A percentile compares a stretch with the other conserved stretches of the same genome.
phyloP scores from a whole-genome alignment of 805 yeast species.

The Candida lessepsii region DNA sequence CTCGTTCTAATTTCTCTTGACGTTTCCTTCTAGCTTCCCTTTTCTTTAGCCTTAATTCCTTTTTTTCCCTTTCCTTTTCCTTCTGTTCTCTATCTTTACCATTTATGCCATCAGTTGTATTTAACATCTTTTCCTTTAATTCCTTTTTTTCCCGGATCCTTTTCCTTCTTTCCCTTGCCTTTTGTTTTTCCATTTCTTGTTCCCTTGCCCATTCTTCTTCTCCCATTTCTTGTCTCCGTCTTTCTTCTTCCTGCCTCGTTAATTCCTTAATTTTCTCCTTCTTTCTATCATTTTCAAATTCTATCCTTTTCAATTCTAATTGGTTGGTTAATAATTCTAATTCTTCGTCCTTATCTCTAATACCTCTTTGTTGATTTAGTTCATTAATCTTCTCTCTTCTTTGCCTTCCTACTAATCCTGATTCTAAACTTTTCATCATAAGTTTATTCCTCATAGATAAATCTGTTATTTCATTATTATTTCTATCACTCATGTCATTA shows the following conservation, averaged over 20 bases:
- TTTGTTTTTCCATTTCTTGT: neutral
- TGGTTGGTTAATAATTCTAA: slow-evolving; percentile 1
- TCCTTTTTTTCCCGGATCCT: slow-evolving; percentile 4
- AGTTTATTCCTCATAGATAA: slow-evolving; percentile 3
- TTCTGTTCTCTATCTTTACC: slow-evolving; percentile 5
- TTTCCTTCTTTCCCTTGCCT: slow-evolving; percentile 3
- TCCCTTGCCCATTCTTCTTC: neutral
- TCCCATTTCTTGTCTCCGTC: slow-evolving; percentile 4
- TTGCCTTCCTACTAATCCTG: slow-evolving; percentile 4
- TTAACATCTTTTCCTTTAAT: no score
- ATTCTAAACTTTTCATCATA: slow-evolving; percentile 3
- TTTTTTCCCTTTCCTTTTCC: slow-evolving; percentile 1
- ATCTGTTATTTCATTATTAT: neutral
- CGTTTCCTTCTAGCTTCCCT: slow-evolving; percentile 6
- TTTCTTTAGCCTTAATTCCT: neutral
- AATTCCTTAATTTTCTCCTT: neutral
- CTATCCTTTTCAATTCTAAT: slow-evolving; percentile 3
- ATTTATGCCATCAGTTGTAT: no score
- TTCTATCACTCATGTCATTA: neutral
- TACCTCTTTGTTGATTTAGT: neutral
- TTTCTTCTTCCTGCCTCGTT: neutral
- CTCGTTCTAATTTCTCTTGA: slow-evolving; percentile 7
- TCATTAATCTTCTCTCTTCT: slow-evolving; percentile 1
- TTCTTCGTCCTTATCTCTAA: neutral
- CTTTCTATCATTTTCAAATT: neutral